These are phyloP conservation scores for Sodiomyces alkalinus DNA, from an alignment of 2,329 filamentous ascomycete genomes.

Conservation along the genomic window DNA sequence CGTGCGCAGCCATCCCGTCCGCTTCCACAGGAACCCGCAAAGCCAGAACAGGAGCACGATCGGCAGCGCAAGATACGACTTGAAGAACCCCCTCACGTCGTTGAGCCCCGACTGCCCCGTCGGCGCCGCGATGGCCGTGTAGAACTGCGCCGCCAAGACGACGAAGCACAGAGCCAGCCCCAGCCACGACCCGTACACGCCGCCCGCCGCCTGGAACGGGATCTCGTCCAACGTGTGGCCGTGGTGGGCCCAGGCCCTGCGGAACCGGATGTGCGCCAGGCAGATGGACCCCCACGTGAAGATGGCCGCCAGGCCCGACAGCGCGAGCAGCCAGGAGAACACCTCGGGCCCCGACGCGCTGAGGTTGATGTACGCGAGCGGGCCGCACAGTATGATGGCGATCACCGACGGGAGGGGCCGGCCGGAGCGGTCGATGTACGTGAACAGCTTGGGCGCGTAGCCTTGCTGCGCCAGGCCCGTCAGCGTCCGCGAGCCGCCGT, in stretches of 20 bases:
- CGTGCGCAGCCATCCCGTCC: constrained; percentile 8
- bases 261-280: constrained; percentile 54
- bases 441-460: constrained; percentile 40
- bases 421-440: constrained; percentile 41
- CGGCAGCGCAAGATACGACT: constrained; percentile 6
- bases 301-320: constrained; percentile 49
- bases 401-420: constrained; percentile 37
- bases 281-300: constrained; percentile 60
- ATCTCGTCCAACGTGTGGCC: constrained; percentile 53
- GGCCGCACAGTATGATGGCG: constrained; percentile 30
- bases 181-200: constrained; percentile 48
- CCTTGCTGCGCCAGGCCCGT: constrained; percentile 43
- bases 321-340: constrained; percentile 50
- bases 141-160: constrained; percentile 41
- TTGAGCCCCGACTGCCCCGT: constrained; percentile 9
- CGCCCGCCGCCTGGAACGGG: constrained; percentile 45
- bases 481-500: constrained; percentile 43
- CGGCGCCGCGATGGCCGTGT: constrained; percentile 23
- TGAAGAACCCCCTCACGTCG: constrained; percentile 6
- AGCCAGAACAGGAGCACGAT: constrained; percentile 7
- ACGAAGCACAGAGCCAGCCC: constrained; percentile 43
- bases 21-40: constrained; percentile 7
- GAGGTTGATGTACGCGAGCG: constrained; percentile 33
- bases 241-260: constrained; percentile 43
- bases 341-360: constrained; percentile 28